Evolutionary conservation across 2,329 filamentous ascomycete species (phyloP).

Genomic region (Geosmithia flava): DNA sequence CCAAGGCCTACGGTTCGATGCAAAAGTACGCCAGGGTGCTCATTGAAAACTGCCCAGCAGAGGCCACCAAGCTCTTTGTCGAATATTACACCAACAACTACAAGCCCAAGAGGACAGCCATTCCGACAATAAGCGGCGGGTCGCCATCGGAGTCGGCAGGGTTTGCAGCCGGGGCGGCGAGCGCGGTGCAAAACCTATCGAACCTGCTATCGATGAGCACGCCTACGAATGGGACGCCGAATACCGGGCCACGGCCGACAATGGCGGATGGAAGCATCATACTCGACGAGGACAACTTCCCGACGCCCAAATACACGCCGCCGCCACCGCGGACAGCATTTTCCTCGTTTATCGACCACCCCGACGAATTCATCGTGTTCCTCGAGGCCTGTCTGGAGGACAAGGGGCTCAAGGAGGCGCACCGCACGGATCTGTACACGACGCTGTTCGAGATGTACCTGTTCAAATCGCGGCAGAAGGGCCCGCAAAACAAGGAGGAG

Average conservation of each 20-base stretch:
- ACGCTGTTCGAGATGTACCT: constrained; percentile 98
- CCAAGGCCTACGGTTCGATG: constrained; percentile 71
- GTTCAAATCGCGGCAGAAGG: constrained; percentile 70
- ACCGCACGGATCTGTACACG: constrained; percentile 80
- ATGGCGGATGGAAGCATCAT: constrained; percentile 38
- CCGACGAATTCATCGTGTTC: constrained; percentile 84
- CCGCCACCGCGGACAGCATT: constrained; percentile 84
- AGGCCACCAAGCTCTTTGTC: constrained; percentile 80
- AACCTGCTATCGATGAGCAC: constrained; percentile 72
- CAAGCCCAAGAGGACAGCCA: constrained; percentile 51
- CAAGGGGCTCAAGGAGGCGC: constrained; percentile 54
- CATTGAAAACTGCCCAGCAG: constrained; percentile 71
- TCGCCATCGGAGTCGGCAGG: not conserved
- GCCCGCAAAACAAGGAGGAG: constrained; percentile 51
- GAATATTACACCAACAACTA: constrained; percentile 90
- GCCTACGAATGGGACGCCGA: constrained; percentile 37
- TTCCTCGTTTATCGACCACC: constrained; percentile 90
- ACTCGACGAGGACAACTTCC: constrained; percentile 31
- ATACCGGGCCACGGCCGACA: constrained; percentile 36
- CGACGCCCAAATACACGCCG: constrained; percentile 52
- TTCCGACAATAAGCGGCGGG: constrained; percentile 9
- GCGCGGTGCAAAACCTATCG: constrained; percentile 74
- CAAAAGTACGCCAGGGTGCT: constrained; percentile 94
- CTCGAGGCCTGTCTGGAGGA: constrained; percentile 77
- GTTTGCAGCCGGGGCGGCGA: constrained; percentile 49